Conservation (phyloP, 352 stramenopile species). For the Aphanomyces invadans region DNA sequence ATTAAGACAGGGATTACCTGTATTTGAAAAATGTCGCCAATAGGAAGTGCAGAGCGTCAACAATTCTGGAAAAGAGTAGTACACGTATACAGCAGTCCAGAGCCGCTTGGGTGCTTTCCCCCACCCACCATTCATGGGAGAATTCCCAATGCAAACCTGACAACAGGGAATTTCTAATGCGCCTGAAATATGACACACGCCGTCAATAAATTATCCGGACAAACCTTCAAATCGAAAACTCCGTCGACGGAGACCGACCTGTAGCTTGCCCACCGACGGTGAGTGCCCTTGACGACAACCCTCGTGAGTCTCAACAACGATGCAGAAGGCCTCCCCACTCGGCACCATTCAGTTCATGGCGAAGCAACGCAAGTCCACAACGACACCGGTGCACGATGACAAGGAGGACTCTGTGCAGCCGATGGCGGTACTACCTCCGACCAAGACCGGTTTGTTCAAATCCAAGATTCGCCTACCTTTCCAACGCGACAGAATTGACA, state of each 20-base stretch:
- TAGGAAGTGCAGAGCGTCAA: too few species aligned
- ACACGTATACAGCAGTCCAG: too few species aligned
- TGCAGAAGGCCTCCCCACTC: neutral
- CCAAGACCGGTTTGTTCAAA: conserved; percentile 1
- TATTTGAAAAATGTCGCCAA: too few species aligned
- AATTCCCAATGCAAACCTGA: too few species aligned
- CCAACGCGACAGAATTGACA: neutral
- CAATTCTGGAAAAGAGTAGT: too few species aligned
- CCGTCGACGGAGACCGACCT: too few species aligned
- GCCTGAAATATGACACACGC: neutral
- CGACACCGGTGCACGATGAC: neutral
- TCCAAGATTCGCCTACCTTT: conserved; percentile 9
- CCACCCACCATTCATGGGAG: too few species aligned
- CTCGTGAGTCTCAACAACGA: neutral
- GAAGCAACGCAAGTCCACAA: conserved; percentile 8
- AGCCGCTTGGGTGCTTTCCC: too few species aligned
- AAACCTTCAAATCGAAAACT: neutral
- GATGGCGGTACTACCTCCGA: neutral
- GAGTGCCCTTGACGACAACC: neutral
- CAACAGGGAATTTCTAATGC: too few species aligned
- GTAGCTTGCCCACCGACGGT: neutral
- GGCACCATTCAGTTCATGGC: conserved; percentile 4
- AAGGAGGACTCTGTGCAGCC: neutral
- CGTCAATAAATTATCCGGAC: neutral
- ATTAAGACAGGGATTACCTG: too few species aligned